Base-by-base conservation (phyloP, 2,329 filamentous ascomycete genomes). In the Diaporthe sp. region DNA sequence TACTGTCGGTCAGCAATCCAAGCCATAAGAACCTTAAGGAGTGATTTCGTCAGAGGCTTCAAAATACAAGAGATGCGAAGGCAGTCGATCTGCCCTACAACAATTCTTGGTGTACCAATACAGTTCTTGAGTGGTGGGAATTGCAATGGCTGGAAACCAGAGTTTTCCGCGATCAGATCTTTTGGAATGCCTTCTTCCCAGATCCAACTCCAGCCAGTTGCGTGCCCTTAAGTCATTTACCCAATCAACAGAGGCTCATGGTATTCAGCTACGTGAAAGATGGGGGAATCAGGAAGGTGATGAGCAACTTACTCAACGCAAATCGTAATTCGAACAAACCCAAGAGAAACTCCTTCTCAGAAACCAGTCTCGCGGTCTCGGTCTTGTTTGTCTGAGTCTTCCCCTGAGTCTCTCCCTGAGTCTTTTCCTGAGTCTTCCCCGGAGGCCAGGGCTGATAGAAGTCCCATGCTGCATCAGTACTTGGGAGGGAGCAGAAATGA, bases 321-420 rank as follows among this genome's bases (percentile, higher is more conserved):
- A 88, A 86, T 85, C 86, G 87, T 1, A 89, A 77, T 8, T 80
- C 78, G 30, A 89, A 85, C 4, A 87, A 81, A 13, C 83, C 83
- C 1, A 76, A 73, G n/a, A 89, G 73, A 5, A 89, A 82, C 1
- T 77, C 71, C 38, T 81, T 80, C 47, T 86, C 82, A 28, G 19
- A 78, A 75, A 28, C 78, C 75, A 2, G 77, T 76, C 0, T 80
- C 68, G 69, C 25, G 60, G 72, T 15, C 74, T 77, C 4, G 52
- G 38, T 7, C 60, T 28, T 66, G 8, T 30, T 64, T 5, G 1
- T 15, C 7, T 6, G 25, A 7, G 58, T 10, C 35, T 38, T 38
- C 10, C 10, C 35, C 35, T 38, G 35, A 38, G 35, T 38, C 5
- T 38, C 10, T 38, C 10, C 35, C 35, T 5, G 35, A 38, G 35